Evolutionary conservation across 2,329 filamentous ascomycete genomes (phyloP).

Genomic region (Ophiocordyceps camponoti-rufipedis): DNA sequence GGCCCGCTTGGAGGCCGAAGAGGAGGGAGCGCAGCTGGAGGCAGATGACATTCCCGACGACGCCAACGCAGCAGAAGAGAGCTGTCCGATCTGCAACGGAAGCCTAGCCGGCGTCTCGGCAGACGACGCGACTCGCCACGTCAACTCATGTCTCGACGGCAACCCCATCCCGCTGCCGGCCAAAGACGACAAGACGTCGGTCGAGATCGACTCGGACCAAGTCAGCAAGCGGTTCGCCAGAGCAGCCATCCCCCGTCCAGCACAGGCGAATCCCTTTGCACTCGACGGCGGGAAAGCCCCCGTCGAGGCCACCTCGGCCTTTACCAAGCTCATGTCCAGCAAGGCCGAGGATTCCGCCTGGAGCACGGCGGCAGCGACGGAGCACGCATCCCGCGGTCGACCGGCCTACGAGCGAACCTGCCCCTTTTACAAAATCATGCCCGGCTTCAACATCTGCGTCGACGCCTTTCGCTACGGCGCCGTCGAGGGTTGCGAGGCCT

Average conservation of each 20-base stretch:
- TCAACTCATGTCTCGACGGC: conserved; percentile 85
- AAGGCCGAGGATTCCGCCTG: conserved; percentile 84
- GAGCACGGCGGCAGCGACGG: conserved; percentile 67
- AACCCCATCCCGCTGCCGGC: conserved; percentile 42
- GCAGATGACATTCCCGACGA: conserved; percentile 14
- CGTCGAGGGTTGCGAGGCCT: conserved; percentile 79
- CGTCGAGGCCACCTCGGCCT: conserved; percentile 44
- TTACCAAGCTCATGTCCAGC: conserved; percentile 81
- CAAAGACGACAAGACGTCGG: conserved; percentile 3
- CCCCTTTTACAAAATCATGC: conserved; percentile 97
- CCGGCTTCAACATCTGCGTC: conserved; percentile 79
- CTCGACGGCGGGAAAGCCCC: conserved; percentile 21
- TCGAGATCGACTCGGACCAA: conserved; percentile 18
- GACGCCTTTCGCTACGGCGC: conserved; percentile 94
- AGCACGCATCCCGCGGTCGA: conserved; percentile 62
- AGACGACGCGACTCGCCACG: conserved; percentile 63
- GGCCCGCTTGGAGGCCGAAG: conserved; percentile 43
- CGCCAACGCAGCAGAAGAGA: conserved; percentile 10
- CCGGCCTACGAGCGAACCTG: conserved; percentile 80
- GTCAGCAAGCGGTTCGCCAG: conserved; percentile 43
- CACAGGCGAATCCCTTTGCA: conserved; percentile 62
- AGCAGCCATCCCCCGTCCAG: conserved; percentile 55
- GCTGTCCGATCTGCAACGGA: conserved; percentile 63
- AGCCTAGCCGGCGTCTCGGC: conserved; percentile 39
- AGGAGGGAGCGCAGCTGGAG: conserved; percentile 22